Conservation (phyloP, 1,139 yeast genomes). For the Petasospora fabianii region DNA sequence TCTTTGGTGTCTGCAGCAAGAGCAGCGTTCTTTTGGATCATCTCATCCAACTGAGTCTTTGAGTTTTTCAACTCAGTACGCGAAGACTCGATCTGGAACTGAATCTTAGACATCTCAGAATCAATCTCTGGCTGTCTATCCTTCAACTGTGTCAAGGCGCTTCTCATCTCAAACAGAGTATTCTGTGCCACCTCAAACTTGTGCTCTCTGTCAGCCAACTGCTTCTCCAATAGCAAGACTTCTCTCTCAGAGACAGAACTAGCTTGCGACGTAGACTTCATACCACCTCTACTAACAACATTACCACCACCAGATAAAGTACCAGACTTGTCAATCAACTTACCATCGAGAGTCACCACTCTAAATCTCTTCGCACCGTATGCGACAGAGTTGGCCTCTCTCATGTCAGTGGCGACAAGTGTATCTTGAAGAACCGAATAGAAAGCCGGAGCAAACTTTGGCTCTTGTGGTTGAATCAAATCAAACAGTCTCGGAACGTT, state of each 20-base stretch:
- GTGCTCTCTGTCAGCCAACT: conserved; percentile 52
- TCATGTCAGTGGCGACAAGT: conserved; percentile 73
- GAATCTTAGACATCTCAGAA: conserved; percentile 52
- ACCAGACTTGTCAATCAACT: conserved; percentile 91
- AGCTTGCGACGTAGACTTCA: conserved; percentile 32
- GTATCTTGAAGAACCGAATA: conserved; percentile 85
- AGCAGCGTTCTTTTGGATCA: conserved; percentile 21
- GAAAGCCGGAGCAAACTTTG: conserved; percentile 79
- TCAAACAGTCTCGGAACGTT: conserved; percentile 82
- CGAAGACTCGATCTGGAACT: conserved; percentile 64
- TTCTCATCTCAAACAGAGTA: conserved; percentile 57
- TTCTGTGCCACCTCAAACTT: conserved; percentile 49
- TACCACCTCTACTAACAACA: conserved; percentile 43
- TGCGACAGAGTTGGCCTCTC: conserved; percentile 84
- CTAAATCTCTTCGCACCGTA: conserved; percentile 79
- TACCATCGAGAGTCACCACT: conserved; percentile 92
- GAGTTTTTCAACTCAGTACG: conserved; percentile 30
- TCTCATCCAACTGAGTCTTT: conserved; percentile 30
- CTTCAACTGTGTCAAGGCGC: conserved; percentile 52
- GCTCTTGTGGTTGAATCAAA: conserved; percentile 63
- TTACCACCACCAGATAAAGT: conserved; percentile 97
- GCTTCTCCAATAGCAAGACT: conserved; percentile 50
- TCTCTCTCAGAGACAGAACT: conserved; percentile 50
- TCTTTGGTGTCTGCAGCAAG: conserved; percentile 32
- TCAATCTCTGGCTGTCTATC: conserved; percentile 74